Evolutionary conservation across 345 rosid genomes (phyloP).

Genomic region (Durio zibethinus): DNA sequence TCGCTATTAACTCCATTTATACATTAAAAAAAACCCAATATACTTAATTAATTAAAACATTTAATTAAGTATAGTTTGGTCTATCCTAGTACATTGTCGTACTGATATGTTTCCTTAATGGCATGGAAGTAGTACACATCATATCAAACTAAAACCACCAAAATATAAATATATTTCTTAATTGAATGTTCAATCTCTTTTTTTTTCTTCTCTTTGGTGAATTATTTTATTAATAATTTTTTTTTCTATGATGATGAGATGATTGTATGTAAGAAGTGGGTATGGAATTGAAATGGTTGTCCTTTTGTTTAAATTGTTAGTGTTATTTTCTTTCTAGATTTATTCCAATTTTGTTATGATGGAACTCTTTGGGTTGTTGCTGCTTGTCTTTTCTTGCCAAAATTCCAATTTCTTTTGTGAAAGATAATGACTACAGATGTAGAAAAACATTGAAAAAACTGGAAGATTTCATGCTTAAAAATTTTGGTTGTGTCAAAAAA

Average conservation of each 20-base stretch:
- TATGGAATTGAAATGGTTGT: neutral
- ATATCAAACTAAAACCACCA: constrained; percentile 24
- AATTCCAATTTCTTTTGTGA: constrained; percentile 13
- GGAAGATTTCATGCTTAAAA: constrained; percentile 12
- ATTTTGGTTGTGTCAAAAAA: neutral
- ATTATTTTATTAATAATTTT: neutral
- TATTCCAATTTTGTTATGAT: constrained; percentile 20
- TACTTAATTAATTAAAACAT: neutral
- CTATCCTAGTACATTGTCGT: constrained; percentile 21
- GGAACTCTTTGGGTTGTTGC: constrained; percentile 12
- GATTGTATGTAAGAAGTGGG: constrained; percentile 2
- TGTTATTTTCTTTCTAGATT: neutral
- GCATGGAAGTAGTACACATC: constrained; percentile 24
- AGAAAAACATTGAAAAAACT: constrained; percentile 12
- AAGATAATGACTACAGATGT: neutral
- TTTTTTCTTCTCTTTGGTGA: neutral
- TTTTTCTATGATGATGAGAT: neutral
- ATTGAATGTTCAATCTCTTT: constrained; percentile 6
- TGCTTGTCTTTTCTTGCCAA: constrained; percentile 29
- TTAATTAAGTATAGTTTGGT: neutral
- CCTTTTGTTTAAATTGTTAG: neutral
- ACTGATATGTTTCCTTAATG: constrained; percentile 27
- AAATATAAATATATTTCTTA: constrained; percentile 3
- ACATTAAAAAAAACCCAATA: neutral
- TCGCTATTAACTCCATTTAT: neutral